Percentiles rank a stretch among this genome's conserved stretches.
These are phyloP conservation scores for Diaporthe sp. DNA, from an alignment of 2,329 filamentous ascomycete genomes.

Conservation along the genomic window DNA sequence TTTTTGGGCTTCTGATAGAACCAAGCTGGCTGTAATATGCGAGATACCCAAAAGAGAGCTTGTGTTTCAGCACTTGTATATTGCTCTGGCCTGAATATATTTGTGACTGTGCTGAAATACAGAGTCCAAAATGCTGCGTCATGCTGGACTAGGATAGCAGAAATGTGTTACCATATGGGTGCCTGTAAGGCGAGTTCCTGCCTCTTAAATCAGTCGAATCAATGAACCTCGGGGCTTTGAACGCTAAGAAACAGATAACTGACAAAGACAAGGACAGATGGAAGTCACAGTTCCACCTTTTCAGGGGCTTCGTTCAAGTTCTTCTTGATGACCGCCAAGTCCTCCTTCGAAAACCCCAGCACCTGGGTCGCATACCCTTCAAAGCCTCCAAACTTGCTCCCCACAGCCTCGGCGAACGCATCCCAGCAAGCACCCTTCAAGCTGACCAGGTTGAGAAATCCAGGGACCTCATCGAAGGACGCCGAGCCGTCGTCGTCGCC, in stretches of 20 bases:
- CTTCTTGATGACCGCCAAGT: constrained; percentile 61
- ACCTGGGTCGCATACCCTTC: constrained; percentile 61
- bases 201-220: background rate
- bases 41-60: constrained; percentile 20
- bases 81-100: background rate
- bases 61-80: background rate
- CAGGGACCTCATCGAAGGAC: constrained; percentile 54
- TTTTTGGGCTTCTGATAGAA: background rate
- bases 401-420: constrained; percentile 60
- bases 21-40: constrained; percentile 1
- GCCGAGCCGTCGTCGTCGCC: constrained; percentile 51
- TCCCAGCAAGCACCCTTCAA: constrained; percentile 61
- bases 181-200: background rate
- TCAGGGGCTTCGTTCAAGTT: constrained; percentile 54
- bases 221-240: too few relatives aligned
- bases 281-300: background rate
- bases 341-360: constrained; percentile 61
- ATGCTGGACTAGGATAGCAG: background rate
- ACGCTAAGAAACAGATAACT: background rate
- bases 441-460: constrained; percentile 63
- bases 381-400: constrained; percentile 62
- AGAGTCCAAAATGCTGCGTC: background rate
- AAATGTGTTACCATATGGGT: background rate
- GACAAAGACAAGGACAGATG: background rate
- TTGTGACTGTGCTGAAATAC: too few relatives aligned